Base-by-base conservation (phyloP, 202 grass and related monocot genomes). In the Zoysia matrella region DNA sequence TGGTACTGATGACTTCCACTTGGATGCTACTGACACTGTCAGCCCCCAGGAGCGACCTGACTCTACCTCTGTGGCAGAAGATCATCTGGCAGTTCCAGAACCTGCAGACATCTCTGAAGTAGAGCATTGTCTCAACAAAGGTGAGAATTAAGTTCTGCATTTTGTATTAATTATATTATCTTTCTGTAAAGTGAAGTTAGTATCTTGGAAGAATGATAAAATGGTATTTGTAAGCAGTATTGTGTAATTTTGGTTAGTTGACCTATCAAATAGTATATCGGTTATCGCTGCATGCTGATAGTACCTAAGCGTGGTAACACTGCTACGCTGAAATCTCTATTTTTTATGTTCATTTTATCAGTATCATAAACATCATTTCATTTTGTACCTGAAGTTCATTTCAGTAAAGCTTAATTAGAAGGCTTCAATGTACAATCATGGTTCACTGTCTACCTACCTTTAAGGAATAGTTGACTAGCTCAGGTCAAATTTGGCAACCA, bases 91-190 rank as follows among this genome's bases (percentile, higher is more conserved):
- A 77, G 46, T 80, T 45, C 52, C 90, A 3, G 40, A 80, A 56
- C 76, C 75, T 46, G 14, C 7, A 2, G 47, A 70, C 51, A 71
- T 56, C 70, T 15, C 67, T 71, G 76, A 75, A 74, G 72, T 6
- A 41, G 30, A 77, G 15, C 77, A 62, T 42, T 47, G 39, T 76
- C 43, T 43, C 66, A 36, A 50, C 57, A 15, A 83, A 86, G 91
- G 91, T 91, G 52, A 86, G 72, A 67, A 40, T 79, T 93, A 69
- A 11, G 54, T 42, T 71, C 10, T 65, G 78, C 9, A 41, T 67
- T 74, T 88, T 11, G n/a, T 55, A 45, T 54, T 51, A 7, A n/a
- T 52, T 16, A 45, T 76, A 15, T 15, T 72, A n/a, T 45, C 5
- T 46, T 0, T 6, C 6, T n/a, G 5, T 67, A 43, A 65, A 63